phyloP scores from a whole-genome alignment of 345 rosid species.

The Linum usitatissimum region DNA sequence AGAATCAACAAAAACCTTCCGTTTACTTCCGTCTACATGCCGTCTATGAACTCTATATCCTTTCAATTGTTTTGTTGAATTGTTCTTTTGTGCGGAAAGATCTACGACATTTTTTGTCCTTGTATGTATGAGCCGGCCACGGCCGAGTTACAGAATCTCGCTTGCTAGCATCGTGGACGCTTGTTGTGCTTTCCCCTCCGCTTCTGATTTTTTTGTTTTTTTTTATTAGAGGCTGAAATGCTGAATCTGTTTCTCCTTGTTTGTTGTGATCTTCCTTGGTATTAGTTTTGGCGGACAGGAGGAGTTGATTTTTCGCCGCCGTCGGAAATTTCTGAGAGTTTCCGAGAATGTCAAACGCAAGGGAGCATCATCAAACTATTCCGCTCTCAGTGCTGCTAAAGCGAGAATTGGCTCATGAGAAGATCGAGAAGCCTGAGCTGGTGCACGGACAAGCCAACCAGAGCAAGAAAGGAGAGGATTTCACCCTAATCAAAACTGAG shows the following conservation, averaged over 20 bases:
- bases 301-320: conserved; percentile 6
- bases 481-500: conserved; percentile 55
- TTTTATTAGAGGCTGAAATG: not conserved
- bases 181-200: not conserved
- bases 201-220: not conserved
- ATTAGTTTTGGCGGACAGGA: not conserved
- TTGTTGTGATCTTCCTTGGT: not conserved
- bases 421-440: conserved; percentile 70
- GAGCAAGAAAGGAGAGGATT: conserved; percentile 87
- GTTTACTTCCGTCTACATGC: conserved; percentile 4
- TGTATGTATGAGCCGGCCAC: not conserved
- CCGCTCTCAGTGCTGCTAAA: conserved; percentile 78
- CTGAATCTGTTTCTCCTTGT: not conserved
- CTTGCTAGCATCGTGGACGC: not conserved
- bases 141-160: not conserved
- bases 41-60: not conserved
- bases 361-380: conserved; percentile 79
- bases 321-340: conserved; percentile 1
- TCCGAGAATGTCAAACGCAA: conserved; percentile 40
- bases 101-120: conserved; percentile 13
- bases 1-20: not conserved
- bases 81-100: conserved; percentile 14
- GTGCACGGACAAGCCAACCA: conserved; percentile 65
- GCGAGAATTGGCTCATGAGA: conserved; percentile 80
- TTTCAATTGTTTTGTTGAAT: not conserved